These are phyloP conservation scores for Hyphodiscus sp. DNA, from an alignment of 2,329 filamentous ascomycete genomes.

Conservation along the genomic window DNA sequence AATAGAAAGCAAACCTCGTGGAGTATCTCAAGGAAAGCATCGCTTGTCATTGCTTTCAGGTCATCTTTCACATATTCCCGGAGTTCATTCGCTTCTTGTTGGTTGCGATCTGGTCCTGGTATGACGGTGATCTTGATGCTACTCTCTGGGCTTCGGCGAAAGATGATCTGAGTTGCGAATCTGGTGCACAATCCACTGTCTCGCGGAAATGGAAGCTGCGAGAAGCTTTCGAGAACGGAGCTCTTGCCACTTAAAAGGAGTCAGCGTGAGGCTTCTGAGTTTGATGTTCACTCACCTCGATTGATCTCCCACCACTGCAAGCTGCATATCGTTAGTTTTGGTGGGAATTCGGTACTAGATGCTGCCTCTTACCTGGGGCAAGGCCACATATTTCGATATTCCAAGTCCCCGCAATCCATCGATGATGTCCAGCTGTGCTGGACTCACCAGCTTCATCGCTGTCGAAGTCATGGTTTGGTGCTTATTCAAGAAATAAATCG, in stretches of 20 bases:
- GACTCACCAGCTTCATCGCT: constrained; percentile 2
- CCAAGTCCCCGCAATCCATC: constrained; percentile 3
- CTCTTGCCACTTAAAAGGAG: constrained; percentile 26
- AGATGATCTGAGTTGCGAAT: constrained; percentile 37
- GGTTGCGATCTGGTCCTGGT: neutral
- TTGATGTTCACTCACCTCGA: neutral
- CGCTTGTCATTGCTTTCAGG: constrained; percentile 3
- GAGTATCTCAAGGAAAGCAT: constrained; percentile 8
- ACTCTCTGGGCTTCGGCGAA: constrained; percentile 7
- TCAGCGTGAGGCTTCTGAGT: neutral
- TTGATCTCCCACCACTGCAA: neutral
- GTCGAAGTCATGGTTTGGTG: neutral
- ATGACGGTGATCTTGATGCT: constrained; percentile 27
- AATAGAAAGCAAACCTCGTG: constrained; percentile 5
- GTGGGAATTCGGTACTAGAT: neutral
- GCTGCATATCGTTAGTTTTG: neutral
- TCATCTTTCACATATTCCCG: constrained; percentile 1
- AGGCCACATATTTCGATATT: constrained; percentile 2
- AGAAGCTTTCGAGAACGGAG: constrained; percentile 30
- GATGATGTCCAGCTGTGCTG: constrained; percentile 5
- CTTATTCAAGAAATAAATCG: no score
- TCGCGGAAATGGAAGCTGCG: constrained; percentile 33
- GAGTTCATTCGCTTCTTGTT: constrained; percentile 4
- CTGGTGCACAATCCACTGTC: constrained; percentile 35
- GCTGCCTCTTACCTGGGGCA: constrained; percentile 2